Evolutionary conservation across 352 stramenopile genomes (phyloP), one percentile per base, ranked within the genome.

Genomic region (Discostella stelligera): DNA sequence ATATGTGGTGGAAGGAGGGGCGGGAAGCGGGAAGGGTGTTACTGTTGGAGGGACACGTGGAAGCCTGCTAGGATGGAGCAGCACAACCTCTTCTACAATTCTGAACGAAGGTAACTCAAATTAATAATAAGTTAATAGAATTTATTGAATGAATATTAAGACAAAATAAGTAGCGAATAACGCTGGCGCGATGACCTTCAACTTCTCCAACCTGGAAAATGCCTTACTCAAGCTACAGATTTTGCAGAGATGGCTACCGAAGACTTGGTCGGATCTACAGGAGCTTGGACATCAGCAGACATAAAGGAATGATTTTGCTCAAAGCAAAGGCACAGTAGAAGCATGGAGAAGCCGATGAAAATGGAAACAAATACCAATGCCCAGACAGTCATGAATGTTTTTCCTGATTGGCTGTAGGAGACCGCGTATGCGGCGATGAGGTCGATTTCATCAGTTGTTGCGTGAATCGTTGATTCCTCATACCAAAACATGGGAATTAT

Each of bases 401-500:
- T 27, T 60, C 68, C 75, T 53, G 58, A 44, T 32, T 65, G 16
- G 11, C 14, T 50, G 56, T 83, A 83, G 11, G 65, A 41, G 30
- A 44, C 32, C 20, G 75, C 68, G 44, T 71, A 71, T 30, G 49
- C 58, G 13, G 58, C 62, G n/a, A 83, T 23, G 3, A 66, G 21
- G 46, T 83, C 68, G 55, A 84, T 73, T 25, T 84, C 77, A 8
- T 64, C 62, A 64, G 21, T 44, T 16, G 64, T 74, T 66, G 69
- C 27, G 27, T 32, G 27, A 32, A 32, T 2, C 2, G 27, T 32
- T 32, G 27, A 32, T 32, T 32, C 72, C 53, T 85, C 79, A 20
- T 62, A 77, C 74, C 74, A 79, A 39, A 66, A 73, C 21, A 71
- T 60, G 20, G 79, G 79, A 10, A 83, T 10, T 61, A 85, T 82